Conservation (phyloP, 176 grass and related monocot genomes). For the Tillandsia leiboldiana region DNA sequence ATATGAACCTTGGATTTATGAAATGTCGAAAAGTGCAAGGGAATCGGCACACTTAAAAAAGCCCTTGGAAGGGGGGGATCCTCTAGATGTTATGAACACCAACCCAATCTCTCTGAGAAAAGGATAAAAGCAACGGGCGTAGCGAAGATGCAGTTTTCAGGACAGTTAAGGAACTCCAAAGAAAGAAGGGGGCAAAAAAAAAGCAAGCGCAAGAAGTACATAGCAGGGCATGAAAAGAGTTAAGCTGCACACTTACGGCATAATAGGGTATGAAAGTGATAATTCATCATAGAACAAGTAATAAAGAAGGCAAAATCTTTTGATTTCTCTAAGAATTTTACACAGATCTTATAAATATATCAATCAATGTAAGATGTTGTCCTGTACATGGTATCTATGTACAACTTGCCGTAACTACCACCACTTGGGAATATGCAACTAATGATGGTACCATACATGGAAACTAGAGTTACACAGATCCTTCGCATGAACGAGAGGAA, state of each 20-base stretch:
- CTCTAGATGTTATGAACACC: too few species aligned
- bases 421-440: not conserved
- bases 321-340: not conserved
- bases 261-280: not conserved
- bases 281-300: not conserved
- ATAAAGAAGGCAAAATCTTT: not conserved
- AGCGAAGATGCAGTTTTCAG: too few species aligned
- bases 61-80: too few species aligned
- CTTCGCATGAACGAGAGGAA: not conserved
- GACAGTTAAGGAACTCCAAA: too few species aligned
- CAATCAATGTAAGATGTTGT: not conserved
- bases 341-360: not conserved
- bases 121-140: too few species aligned
- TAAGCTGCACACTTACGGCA: not conserved
- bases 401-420: not conserved
- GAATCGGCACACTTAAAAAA: too few species aligned
- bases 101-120: too few species aligned
- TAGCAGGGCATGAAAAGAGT: too few species aligned
- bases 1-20: too few species aligned
- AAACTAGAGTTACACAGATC: not conserved
- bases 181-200: too few species aligned
- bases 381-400: constrained; percentile 4
- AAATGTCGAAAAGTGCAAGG: too few species aligned
- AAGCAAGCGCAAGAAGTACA: too few species aligned
- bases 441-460: not conserved